phyloP scores from a whole-genome alignment of 345 rosid species.

The Lumnitzera racemosa region DNA sequence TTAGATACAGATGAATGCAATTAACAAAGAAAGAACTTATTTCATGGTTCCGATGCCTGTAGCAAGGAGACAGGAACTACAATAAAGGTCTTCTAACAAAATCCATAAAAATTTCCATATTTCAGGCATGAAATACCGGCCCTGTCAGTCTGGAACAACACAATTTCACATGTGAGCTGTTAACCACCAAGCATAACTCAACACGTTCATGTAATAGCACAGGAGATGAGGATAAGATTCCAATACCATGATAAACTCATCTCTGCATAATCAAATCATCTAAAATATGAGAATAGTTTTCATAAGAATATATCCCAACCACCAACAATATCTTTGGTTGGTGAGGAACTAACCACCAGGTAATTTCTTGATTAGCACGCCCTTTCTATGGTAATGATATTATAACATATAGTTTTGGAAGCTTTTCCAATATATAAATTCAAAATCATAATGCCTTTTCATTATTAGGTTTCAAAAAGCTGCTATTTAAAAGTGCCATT shows the following conservation, averaged over 20 bases:
- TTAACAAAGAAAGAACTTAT: conserved; percentile 44
- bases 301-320: conserved; percentile 33
- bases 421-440: no score
- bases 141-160: conserved; percentile 48
- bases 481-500: no score
- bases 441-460: no score
- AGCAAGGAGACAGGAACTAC: conserved; percentile 16
- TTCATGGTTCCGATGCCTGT: conserved; percentile 35
- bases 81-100: conserved; percentile 24
- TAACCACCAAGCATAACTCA: conserved; percentile 52
- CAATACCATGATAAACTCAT: conserved; percentile 32
- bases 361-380: conserved; percentile 15
- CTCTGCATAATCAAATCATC: conserved; percentile 23
- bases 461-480: no score
- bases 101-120: conserved; percentile 24
- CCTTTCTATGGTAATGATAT: conserved; percentile 3
- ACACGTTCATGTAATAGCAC: conserved; percentile 35
- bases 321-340: conserved; percentile 33
- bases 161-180: conserved; percentile 35
- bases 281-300: conserved; percentile 12
- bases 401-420: no score
- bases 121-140: conserved; percentile 33
- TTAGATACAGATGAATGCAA: conserved; percentile 35
- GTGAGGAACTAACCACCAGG: conserved; percentile 16
- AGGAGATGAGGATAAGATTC: conserved; percentile 34